Evolutionary conservation across 805 yeast genomes (phyloP), one percentile per base, ranked within the genome.

Genomic region (Cyberlindnera xishuangbannaensis): DNA sequence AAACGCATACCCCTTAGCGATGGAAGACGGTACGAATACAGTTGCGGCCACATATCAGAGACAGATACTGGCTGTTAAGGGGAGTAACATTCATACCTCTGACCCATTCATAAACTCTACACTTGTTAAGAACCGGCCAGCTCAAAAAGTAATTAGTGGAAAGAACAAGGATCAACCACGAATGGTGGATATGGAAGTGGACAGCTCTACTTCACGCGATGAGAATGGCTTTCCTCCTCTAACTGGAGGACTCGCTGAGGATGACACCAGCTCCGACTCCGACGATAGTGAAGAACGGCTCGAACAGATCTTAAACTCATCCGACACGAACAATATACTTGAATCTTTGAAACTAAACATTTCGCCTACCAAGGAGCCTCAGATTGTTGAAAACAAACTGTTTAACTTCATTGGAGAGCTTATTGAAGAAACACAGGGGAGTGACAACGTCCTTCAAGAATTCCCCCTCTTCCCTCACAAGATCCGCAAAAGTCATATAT

Each of bases 381-480:
- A 21, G 13, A 17, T 19, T 7, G 25, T 14, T 18, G 18, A 10
- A 5, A 27, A 28, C 4, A 19, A 33, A 16, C 15, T 28, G 18
- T 12, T 23, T 7, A 12, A 17, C 7, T 18, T 30, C 12, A 11
- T 17, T 30, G 16, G 25, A 25, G 2, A n/a, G n/a, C n/a, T n/a
- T n/a, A n/a, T n/a, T n/a, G n/a, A n/a, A n/a, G n/a, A n/a, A n/a
- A n/a, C n/a, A n/a, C n/a, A n/a, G n/a, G n/a, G n/a, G n/a, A n/a
- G n/a, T n/a, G n/a, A n/a, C n/a, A n/a, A n/a, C n/a, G 7, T 28
- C 14, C 21, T 28, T 17, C 39, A 41, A 3, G 45, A 42, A 32
- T 39, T 42, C 29, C 43, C 46, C 1, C 37, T 42, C 15, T 42
- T 36, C 36, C 45, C 45, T 6, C 25, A 31, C 25, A 31, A 29